A percentile compares a stretch with the other conserved stretches of the same genome.
phyloP scores from a whole-genome alignment of 345 rosid genomes.

The Aegle marmelos region DNA sequence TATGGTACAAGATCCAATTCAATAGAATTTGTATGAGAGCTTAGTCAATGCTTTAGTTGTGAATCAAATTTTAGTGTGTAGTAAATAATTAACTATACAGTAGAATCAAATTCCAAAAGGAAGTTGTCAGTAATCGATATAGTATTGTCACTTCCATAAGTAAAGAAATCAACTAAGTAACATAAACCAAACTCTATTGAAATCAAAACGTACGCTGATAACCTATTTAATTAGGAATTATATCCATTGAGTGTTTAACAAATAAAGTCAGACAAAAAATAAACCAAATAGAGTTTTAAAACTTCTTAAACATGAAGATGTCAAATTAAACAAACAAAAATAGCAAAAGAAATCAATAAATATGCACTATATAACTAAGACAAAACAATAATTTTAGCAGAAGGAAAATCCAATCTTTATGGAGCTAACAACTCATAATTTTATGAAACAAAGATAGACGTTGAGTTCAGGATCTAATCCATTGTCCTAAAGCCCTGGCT shows the following conservation, averaged over 20 bases:
- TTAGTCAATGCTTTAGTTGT: too few relatives aligned
- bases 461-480: slow-evolving; percentile 69
- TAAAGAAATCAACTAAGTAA: too few relatives aligned
- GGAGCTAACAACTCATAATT: slow-evolving; percentile 51
- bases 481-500: slow-evolving; percentile 44
- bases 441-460: slow-evolving; percentile 51
- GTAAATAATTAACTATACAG: too few relatives aligned
- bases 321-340: neutral
- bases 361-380: neutral
- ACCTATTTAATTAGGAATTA: too few relatives aligned
- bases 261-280: neutral
- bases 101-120: too few relatives aligned
- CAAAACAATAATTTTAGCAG: neutral
- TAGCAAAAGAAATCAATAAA: neutral
- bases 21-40: too few relatives aligned
- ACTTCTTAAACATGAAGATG: neutral
- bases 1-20: too few relatives aligned
- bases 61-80: too few relatives aligned
- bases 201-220: neutral
- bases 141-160: too few relatives aligned
- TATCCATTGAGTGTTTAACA: neutral
- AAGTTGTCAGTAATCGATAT: too few relatives aligned
- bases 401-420: too few relatives aligned
- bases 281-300: neutral
- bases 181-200: neutral